Percentiles rank a stretch among this genome's conserved stretches.
These are phyloP conservation scores for Aspergillus conjunctus DNA, from an alignment of 495 filamentous ascomycete genomes.

Conservation along the genomic window DNA sequence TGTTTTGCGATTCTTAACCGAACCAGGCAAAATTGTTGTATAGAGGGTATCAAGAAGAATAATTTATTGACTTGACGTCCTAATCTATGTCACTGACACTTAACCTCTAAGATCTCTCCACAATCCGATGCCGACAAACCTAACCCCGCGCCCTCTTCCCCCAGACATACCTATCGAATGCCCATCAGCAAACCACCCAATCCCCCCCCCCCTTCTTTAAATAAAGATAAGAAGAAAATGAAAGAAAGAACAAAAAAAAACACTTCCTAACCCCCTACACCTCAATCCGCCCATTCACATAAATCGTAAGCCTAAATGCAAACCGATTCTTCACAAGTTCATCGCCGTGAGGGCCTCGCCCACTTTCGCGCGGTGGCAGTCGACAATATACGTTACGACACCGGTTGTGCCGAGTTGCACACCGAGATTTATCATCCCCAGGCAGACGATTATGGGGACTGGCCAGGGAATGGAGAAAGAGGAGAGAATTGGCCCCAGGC, in stretches of 20 bases:
- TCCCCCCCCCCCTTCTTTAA: too few relatives aligned
- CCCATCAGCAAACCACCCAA: background rate
- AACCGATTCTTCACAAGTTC: slow-evolving; percentile 47
- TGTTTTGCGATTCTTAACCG: background rate
- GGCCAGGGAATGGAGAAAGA: slow-evolving; percentile 35
- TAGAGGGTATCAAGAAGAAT: too few relatives aligned
- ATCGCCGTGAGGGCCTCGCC: slow-evolving; percentile 46
- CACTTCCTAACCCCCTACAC: slow-evolving; percentile 39
- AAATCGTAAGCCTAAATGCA: slow-evolving; percentile 41
- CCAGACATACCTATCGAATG: slow-evolving; percentile 38
- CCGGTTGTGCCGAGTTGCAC: slow-evolving; percentile 45
- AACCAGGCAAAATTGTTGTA: too few relatives aligned
- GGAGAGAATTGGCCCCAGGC: slow-evolving; percentile 42
- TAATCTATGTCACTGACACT: too few relatives aligned
- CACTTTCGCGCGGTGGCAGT: slow-evolving; percentile 45
- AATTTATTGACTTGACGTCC: too few relatives aligned
- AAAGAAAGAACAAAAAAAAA: slow-evolving; percentile 45
- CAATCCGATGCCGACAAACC: slow-evolving; percentile 31
- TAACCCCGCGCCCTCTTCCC: slow-evolving; percentile 35
- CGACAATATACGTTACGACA: slow-evolving; percentile 44
- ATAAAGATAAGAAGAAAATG: too few relatives aligned
- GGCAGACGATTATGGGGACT: slow-evolving; percentile 44
- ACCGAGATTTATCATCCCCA: slow-evolving; percentile 49
- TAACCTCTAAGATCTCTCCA: slow-evolving; percentile 29
- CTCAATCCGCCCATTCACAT: slow-evolving; percentile 42